Evolutionary conservation across 805 yeast species (phyloP).

Genomic region (Cyberlindnera japonica): DNA sequence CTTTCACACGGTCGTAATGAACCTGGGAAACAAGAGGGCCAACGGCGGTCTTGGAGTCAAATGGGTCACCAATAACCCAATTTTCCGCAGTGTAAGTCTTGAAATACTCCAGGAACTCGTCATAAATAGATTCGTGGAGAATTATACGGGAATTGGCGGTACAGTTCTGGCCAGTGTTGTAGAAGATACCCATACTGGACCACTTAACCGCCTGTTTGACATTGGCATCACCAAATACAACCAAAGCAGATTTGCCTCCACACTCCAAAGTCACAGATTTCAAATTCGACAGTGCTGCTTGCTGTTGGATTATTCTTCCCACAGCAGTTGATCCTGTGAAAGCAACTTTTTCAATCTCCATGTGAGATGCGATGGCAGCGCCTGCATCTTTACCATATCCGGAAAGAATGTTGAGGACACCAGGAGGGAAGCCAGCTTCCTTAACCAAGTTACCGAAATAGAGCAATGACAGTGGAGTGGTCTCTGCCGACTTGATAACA

Average conservation of each 20-base stretch:
- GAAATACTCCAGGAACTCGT: constrained; percentile 44
- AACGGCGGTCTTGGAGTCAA: constrained; percentile 42
- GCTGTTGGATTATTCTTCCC: constrained; percentile 59
- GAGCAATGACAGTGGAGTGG: constrained; percentile 70
- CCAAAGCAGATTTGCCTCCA: constrained; percentile 69
- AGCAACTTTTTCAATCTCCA: constrained; percentile 54
- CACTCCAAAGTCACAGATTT: constrained; percentile 67
- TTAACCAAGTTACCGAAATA: constrained; percentile 56
- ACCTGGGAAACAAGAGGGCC: constrained; percentile 61
- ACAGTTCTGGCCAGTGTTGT: constrained; percentile 66
- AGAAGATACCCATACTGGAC: constrained; percentile 63
- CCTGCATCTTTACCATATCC: constrained; percentile 75
- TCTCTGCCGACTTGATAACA: constrained; percentile 71
- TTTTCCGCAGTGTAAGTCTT: constrained; percentile 42
- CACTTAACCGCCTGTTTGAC: constrained; percentile 63
- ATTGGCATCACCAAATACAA: constrained; percentile 62
- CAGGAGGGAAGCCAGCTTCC: constrained; percentile 75
- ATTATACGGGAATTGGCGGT: constrained; percentile 63
- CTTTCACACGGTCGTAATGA: constrained; percentile 50
- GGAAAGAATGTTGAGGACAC: constrained; percentile 69
- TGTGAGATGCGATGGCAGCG: constrained; percentile 57
- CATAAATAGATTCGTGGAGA: constrained; percentile 54
- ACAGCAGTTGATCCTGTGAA: constrained; percentile 67
- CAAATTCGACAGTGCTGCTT: constrained; percentile 64
- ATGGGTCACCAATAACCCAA: constrained; percentile 57